phyloP scores from a whole-genome alignment of 2,329 filamentous ascomycete species.

The Phaeoacremonium minimum region DNA sequence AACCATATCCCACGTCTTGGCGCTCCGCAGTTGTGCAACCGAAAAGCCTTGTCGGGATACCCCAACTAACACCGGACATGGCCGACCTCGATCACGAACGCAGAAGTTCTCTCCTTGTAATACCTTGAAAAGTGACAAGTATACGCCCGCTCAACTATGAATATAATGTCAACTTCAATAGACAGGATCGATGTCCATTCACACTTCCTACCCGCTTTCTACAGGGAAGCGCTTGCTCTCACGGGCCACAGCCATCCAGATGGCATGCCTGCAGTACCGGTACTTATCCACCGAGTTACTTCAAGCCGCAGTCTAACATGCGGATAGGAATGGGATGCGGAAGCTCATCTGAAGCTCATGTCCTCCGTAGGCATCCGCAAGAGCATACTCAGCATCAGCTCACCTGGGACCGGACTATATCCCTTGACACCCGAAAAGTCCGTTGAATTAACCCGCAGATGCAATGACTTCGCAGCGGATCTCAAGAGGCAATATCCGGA shows the following conservation, averaged over 20 bases:
- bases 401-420: slow-evolving; percentile 49
- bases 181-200: slow-evolving; percentile 47
- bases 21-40: no score
- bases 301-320: no score
- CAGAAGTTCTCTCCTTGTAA: no score
- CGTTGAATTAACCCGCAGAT: slow-evolving; percentile 11
- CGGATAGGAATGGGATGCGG: slow-evolving; percentile 33
- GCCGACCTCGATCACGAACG: no score
- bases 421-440: slow-evolving; percentile 34
- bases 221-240: slow-evolving; percentile 30
- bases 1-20: no score
- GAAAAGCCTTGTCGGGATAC: no score
- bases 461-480: slow-evolving; percentile 23
- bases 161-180: no score
- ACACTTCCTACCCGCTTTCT: slow-evolving; percentile 38
- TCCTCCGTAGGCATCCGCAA: slow-evolving; percentile 39
- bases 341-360: slow-evolving; percentile 47
- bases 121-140: no score
- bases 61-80: no score
- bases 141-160: no score
- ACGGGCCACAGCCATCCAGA: slow-evolving; percentile 38
- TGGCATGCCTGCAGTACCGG: slow-evolving; percentile 42
- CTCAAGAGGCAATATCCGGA: slow-evolving; percentile 21
- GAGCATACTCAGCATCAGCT: slow-evolving; percentile 49
- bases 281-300: no score